Conservation (phyloP, 495 filamentous ascomycete species). For the Penicillium pulvis region DNA sequence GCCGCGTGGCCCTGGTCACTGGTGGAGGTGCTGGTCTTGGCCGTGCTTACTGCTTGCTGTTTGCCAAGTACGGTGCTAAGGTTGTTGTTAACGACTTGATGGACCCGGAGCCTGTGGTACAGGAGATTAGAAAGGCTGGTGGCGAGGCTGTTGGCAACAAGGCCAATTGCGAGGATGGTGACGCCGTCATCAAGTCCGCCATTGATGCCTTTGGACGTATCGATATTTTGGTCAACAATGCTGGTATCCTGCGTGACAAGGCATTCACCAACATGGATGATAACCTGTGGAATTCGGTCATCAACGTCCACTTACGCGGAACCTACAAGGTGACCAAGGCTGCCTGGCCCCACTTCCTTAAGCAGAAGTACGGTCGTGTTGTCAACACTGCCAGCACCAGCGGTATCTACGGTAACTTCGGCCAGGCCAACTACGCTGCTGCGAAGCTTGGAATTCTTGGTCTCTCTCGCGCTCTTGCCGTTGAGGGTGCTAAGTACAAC, state of each 20-base stretch:
- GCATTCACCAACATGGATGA: constrained; percentile 98
- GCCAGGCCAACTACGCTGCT: constrained; percentile 96
- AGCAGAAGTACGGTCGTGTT: constrained; percentile 97
- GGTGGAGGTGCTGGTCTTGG: constrained; percentile 88
- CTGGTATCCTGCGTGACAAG: constrained; percentile 96
- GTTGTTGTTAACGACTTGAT: constrained; percentile 94
- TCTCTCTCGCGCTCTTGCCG: constrained; percentile 87
- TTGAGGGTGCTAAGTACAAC: constrained; percentile 96
- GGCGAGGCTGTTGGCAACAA: constrained; percentile 93
- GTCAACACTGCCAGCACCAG: constrained; percentile 96
- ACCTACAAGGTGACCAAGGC: constrained; percentile 98
- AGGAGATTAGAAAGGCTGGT: constrained; percentile 87
- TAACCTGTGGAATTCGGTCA: constrained; percentile 86
- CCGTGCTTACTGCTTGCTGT: constrained; percentile 87
- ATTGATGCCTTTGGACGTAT: constrained; percentile 94
- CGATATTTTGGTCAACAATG: constrained; percentile 96
- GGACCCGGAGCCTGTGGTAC: constrained; percentile 88
- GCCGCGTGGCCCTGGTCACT: constrained; percentile 88
- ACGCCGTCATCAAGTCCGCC: constrained; percentile 85
- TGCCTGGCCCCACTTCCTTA: constrained; percentile 96
- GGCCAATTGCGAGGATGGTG: constrained; percentile 91
- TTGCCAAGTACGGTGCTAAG: constrained; percentile 85
- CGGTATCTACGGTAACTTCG: constrained; percentile 99
- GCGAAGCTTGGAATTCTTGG: constrained; percentile 96
- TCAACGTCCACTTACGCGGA: constrained; percentile 89